Evolutionary conservation across 495 filamentous ascomycete genomes (phyloP), one percentile per base, ranked within the genome.

Genomic region (Xylaria nigripes): DNA sequence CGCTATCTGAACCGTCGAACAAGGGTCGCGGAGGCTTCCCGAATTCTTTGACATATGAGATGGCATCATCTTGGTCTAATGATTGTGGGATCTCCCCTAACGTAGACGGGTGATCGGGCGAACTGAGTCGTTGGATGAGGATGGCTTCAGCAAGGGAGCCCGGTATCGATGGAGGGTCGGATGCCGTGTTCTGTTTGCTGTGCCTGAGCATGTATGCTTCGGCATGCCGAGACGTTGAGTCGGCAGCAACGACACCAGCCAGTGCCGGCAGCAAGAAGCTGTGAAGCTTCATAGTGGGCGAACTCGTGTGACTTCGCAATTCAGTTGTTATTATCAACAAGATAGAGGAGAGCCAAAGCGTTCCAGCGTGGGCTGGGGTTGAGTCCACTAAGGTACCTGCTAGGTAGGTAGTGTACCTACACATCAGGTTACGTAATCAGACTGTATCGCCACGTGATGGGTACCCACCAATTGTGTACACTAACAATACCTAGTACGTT

Each of bases 31-130:
- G 57, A 25, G 52, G 54, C 54, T 70, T 73, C 52, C 70, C 74
- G 55, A 67, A 78, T 42, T 60, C 55, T 16, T 68, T 70, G 44
- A 77, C 57, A 41, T 71, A 68, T 16, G 54, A 60, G 53, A 76
- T 56, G n/a, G 70, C 66, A n/a, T 65, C 61, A 18, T 73, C 67
- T 52, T 62, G 53, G 23, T 66, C 50, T 43, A 74, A 47, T 3
- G 65, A 63, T 32, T 63, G 58, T 6, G 73, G 71, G 16, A 76
- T 61, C 40, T 75, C 71, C 43, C 69, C 66, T 38, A 76, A 55
- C 50, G 68, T 58, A 18, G 64, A 63, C 8, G 66, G 67, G 29
- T 69, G 64, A 32, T 64, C 61, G 52, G 59, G 49, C 25, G 66
- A 65, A 19, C 68, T 70, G 45, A 76, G 64, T 51, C 77, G 70